Percentiles rank a stretch among this genome's conserved stretches.
phyloP scores from a whole-genome alignment of 176 grass and related monocot species.

The Eremochloa ophiuroides region DNA sequence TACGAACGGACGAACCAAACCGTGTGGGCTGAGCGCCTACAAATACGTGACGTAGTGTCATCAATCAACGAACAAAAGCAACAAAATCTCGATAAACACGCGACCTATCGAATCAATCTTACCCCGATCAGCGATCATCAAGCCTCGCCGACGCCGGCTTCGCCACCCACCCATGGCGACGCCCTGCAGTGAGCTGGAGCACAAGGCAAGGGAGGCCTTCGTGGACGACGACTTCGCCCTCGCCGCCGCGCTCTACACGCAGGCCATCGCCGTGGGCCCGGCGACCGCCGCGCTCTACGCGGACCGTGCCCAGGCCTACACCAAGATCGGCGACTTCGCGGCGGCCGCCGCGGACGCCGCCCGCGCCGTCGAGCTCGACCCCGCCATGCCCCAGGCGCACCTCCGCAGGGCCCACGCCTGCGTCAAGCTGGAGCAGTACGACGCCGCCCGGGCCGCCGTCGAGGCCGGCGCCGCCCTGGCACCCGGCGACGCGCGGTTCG shows the following conservation, averaged over 20 bases:
- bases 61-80: no score
- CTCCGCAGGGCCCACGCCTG: conserved; percentile 30
- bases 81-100: background rate
- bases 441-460: conserved; percentile 40
- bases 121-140: background rate
- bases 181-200: conserved; percentile 39
- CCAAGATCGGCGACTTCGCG: conserved; percentile 46
- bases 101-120: background rate
- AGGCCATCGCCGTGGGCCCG: conserved; percentile 27
- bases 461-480: conserved; percentile 45
- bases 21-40: background rate
- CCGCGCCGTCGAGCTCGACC: conserved; percentile 5
- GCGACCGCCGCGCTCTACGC: conserved; percentile 33
- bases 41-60: background rate
- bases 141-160: background rate
- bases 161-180: conserved; percentile 10
- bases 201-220: conserved; percentile 46
- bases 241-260: conserved; percentile 45
- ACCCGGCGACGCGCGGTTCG: conserved; percentile 32
- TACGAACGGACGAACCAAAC: background rate
- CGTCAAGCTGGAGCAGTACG: conserved; percentile 57
- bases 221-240: conserved; percentile 49
- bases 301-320: conserved; percentile 48
- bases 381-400: conserved; percentile 1
- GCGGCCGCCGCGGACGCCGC: conserved; percentile 12